phyloP scores from a whole-genome alignment of 140 eudicot species.

The Erigeron philadelphicus region DNA sequence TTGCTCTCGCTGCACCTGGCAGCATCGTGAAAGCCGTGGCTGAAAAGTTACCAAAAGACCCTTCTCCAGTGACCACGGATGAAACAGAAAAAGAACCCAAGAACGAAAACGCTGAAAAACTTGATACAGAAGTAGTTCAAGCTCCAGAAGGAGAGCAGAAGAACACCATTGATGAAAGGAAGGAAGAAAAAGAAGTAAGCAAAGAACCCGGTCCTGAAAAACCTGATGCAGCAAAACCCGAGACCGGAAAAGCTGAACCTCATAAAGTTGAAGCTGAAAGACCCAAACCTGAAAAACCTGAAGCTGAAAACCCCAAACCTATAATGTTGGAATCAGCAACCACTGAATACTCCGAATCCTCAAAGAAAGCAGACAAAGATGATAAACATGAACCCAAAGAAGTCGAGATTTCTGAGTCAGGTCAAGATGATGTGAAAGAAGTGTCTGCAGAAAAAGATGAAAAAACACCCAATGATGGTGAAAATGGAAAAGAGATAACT shows the following conservation, averaged over 20 bases:
- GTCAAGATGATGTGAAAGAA: constrained; percentile 24
- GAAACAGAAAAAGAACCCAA: constrained; percentile 26
- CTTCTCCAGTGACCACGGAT: constrained; percentile 30
- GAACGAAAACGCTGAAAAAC: constrained; percentile 27
- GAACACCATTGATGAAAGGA: constrained; percentile 20
- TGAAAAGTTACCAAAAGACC: constrained; percentile 55
- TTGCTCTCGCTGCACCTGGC: constrained; percentile 95
- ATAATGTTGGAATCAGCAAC: constrained; percentile 17
- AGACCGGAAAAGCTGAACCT: constrained; percentile 15
- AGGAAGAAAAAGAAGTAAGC: constrained; percentile 27
- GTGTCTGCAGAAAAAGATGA: constrained; percentile 27
- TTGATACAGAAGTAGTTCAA: constrained; percentile 25
- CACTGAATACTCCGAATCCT: constrained; percentile 25
- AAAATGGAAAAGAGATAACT: constrained; percentile 53
- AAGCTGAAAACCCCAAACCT: background rate
- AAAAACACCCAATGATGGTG: constrained; percentile 36
- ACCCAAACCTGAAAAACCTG: constrained; percentile 16
- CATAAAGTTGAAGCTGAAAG: constrained; percentile 4
- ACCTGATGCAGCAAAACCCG: background rate
- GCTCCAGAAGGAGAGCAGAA: constrained; percentile 32
- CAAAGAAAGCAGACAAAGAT: constrained; percentile 24
- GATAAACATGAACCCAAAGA: constrained; percentile 13
- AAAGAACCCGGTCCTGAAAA: constrained; percentile 24
- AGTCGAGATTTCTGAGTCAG: constrained; percentile 18
- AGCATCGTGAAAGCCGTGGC: constrained; percentile 82